These are phyloP conservation scores for Fusarium miscanthi DNA, from an alignment of 2,329 filamentous ascomycete genomes.

Conservation along the genomic window DNA sequence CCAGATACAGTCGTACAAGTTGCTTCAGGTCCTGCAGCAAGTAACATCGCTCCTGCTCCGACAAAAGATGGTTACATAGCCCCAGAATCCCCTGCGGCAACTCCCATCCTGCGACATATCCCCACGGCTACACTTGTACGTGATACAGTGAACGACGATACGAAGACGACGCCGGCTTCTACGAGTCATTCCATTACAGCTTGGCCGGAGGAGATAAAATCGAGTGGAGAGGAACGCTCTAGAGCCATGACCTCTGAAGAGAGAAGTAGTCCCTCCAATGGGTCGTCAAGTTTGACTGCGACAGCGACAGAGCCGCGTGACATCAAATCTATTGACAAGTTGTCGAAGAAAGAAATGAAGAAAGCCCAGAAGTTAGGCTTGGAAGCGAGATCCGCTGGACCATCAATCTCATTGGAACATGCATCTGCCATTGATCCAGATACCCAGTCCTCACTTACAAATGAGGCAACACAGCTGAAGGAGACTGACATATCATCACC, in stretches of 20 bases:
- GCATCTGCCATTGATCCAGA: neutral
- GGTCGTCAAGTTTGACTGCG: neutral
- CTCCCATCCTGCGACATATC: neutral
- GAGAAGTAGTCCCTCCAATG: neutral
- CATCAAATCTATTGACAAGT: constrained; percentile 29
- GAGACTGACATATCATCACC: neutral
- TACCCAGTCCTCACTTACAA: neutral
- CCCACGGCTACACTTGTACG: neutral
- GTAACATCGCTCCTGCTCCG: neutral
- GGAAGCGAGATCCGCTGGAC: constrained; percentile 16
- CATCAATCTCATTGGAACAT: constrained; percentile 1
- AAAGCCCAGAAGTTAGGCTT: constrained; percentile 49
- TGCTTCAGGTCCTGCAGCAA: neutral
- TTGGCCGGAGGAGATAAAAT: neutral
- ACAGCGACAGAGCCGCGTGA: neutral
- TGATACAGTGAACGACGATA: neutral
- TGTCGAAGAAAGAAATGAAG: constrained; percentile 52
- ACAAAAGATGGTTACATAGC: neutral
- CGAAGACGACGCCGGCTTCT: neutral
- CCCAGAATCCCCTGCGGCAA: neutral
- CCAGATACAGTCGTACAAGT: neutral
- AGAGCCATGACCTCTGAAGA: neutral
- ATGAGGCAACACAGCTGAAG: neutral
- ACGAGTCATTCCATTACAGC: neutral
- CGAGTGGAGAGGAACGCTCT: neutral